These are phyloP conservation scores for Cyclanthera cordifolia DNA, from an alignment of 306 rosid genomes.

Conservation along the genomic window DNA sequence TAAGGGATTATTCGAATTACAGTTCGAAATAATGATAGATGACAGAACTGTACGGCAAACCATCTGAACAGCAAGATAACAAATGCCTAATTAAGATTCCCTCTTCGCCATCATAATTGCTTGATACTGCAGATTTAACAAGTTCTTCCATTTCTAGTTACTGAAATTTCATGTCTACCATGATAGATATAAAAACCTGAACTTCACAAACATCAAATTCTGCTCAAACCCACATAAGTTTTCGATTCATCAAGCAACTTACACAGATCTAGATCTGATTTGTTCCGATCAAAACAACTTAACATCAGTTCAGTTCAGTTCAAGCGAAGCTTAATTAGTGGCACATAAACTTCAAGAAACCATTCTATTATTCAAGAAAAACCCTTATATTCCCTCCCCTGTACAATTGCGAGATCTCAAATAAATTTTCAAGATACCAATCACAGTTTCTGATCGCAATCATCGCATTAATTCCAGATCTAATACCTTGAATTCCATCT, in stretches of 20 bases:
- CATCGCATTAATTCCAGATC: background rate
- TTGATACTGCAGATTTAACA: background rate
- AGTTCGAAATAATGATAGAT: no score
- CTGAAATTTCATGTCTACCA: no score
- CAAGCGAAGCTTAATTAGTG: background rate
- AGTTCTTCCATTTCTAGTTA: background rate
- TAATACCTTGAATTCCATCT: background rate
- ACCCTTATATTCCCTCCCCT: no score
- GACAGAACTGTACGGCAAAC: no score
- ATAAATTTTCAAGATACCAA: background rate
- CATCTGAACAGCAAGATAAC: no score
- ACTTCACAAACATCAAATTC: no score
- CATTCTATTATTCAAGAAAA: no score
- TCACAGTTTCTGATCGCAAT: background rate
- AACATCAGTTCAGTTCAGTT: background rate
- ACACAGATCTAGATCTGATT: background rate
- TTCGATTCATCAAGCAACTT: background rate
- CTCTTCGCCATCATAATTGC: no score
- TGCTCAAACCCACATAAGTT: background rate
- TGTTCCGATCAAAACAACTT: background rate
- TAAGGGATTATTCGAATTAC: no score
- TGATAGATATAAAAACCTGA: no score
- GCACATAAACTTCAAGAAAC: background rate
- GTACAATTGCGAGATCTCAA: slow-evolving; percentile 8
- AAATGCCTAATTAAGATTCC: no score